Evolutionary conservation across 2,329 filamentous ascomycete species (phyloP).

Genomic region (Colletotrichum orbiculare): DNA sequence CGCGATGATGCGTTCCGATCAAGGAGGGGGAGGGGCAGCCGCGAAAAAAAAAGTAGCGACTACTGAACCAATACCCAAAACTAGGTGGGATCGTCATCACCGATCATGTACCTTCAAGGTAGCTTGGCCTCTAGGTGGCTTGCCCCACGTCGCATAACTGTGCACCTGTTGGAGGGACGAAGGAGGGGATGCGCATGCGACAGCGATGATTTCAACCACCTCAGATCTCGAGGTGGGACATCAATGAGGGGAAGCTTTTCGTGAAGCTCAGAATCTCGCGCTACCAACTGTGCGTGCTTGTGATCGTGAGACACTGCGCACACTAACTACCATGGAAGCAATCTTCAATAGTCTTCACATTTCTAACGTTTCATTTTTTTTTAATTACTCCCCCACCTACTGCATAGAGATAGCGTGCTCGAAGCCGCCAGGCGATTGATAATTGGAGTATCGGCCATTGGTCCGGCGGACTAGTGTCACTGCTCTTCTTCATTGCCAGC

Average conservation of each 20-base stretch:
- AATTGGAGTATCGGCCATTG: constrained; percentile 31
- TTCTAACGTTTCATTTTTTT: background rate
- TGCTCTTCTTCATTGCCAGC: background rate
- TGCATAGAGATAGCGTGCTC: constrained; percentile 20
- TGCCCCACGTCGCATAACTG: constrained; percentile 30
- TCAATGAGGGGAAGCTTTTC: constrained; percentile 4
- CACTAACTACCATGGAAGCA: too few relatives aligned
- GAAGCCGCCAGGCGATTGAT: background rate
- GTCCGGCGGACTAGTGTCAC: constrained; percentile 3
- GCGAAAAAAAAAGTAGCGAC: constrained; percentile 3
- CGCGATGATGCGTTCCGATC: constrained; percentile 35
- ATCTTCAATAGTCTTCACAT: too few relatives aligned
- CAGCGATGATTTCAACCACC: constrained; percentile 2
- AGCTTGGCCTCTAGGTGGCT: background rate
- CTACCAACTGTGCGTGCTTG: too few relatives aligned
- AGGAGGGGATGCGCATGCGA: constrained; percentile 15
- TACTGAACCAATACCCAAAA: constrained; percentile 18
- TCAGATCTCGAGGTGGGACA: constrained; percentile 9
- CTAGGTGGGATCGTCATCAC: background rate
- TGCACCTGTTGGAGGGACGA: constrained; percentile 6
- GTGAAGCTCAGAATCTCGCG: background rate
- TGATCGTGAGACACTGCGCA: too few relatives aligned
- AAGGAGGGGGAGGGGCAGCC: constrained; percentile 36
- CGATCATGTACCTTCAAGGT: constrained; percentile 23
- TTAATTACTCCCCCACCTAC: constrained; percentile 1